Evolutionary conservation across 2,329 filamentous ascomycete species (phyloP).

Genomic region (Ophiostoma australiae): DNA sequence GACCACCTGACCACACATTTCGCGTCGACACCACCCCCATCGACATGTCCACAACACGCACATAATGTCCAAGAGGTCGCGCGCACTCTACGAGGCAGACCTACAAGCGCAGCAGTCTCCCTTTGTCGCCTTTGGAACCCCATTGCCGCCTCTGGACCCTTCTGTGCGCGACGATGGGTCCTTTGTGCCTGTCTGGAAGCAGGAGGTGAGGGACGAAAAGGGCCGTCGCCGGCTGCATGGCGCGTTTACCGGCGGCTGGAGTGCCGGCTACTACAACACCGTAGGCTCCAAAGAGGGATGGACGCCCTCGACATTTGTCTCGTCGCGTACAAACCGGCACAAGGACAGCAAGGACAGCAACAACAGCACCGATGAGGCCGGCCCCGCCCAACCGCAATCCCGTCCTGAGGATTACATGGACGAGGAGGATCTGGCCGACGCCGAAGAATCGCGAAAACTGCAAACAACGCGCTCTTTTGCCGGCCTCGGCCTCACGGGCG

Average conservation of each 20-base stretch:
- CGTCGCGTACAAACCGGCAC: constrained; percentile 73
- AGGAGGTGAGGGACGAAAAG: constrained; percentile 90
- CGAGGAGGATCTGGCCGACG: constrained; percentile 86
- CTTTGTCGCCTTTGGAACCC: constrained; percentile 76
- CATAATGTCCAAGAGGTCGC: constrained; percentile 75
- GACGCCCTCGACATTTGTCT: constrained; percentile 87
- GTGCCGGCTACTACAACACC: constrained; percentile 97
- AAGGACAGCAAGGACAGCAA: constrained; percentile 56
- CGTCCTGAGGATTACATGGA: constrained; percentile 95
- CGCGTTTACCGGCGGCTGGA: constrained; percentile 94
- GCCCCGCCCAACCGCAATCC: constrained; percentile 43
- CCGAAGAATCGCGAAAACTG: constrained; percentile 69
- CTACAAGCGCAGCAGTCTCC: constrained; percentile 62
- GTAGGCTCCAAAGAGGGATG: constrained; percentile 98
- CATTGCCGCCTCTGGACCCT: constrained; percentile 71
- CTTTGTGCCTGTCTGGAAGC: constrained; percentile 95
- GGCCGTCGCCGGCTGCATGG: constrained; percentile 89
- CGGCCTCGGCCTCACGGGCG: constrained; percentile 64
- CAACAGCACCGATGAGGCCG: constrained; percentile 36
- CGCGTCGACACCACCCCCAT: background rate
- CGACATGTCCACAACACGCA: constrained; percentile 4
- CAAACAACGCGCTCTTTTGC: constrained; percentile 70
- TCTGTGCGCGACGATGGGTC: constrained; percentile 81
- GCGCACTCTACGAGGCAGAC: constrained; percentile 72
- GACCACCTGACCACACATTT: no score